A percentile compares a stretch with the other conserved stretches of the same genome.
Evolutionary conservation across 768 basidiomycete species (phyloP).

Genomic region (Thelephora ganbajun): DNA sequence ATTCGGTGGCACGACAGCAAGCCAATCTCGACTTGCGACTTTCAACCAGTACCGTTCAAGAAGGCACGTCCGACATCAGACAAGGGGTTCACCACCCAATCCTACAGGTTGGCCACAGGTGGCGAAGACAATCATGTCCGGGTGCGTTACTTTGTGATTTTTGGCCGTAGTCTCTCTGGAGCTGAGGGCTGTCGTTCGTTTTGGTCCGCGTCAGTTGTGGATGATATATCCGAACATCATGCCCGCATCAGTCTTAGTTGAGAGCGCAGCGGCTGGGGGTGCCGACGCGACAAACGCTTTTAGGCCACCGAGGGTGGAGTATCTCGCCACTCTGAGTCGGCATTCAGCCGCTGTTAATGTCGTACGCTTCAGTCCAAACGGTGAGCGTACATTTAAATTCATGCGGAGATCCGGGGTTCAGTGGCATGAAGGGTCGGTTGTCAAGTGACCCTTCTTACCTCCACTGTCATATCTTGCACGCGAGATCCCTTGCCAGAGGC

Average conservation of each 20-base stretch:
- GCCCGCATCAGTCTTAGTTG: conserved; percentile 38
- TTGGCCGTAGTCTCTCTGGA: not conserved
- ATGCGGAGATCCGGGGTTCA: not conserved
- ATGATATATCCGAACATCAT: conserved; percentile 87
- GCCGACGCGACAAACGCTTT: conserved; percentile 20
- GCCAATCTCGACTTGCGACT: conserved; percentile 94
- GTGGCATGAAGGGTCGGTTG: not conserved
- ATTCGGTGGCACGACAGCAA: conserved; percentile 95
- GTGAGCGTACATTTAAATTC: conserved; percentile 26
- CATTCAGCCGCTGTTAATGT: conserved; percentile 96
- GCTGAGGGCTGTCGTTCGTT: not conserved
- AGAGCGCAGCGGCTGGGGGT: conserved; percentile 22
- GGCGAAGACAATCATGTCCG: conserved; percentile 96
- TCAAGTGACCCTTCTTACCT: conserved; percentile 4
- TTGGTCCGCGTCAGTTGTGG: conserved; percentile 50
- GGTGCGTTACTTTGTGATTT: conserved; percentile 37
- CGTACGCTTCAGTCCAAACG: conserved; percentile 90
- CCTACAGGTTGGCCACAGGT: conserved; percentile 87
- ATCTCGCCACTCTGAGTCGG: conserved; percentile 83
- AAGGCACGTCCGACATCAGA: conserved; percentile 56
- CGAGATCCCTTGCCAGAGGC: too few relatives aligned
- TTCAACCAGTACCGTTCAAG: conserved; percentile 76
- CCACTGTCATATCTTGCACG: not conserved
- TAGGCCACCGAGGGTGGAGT: conserved; percentile 83
- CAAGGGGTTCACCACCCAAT: conserved; percentile 46